Evolutionary conservation across 768 basidiomycete species (phyloP), one percentile per base, ranked within the genome.

Genomic region (Lyophyllum semitale): DNA sequence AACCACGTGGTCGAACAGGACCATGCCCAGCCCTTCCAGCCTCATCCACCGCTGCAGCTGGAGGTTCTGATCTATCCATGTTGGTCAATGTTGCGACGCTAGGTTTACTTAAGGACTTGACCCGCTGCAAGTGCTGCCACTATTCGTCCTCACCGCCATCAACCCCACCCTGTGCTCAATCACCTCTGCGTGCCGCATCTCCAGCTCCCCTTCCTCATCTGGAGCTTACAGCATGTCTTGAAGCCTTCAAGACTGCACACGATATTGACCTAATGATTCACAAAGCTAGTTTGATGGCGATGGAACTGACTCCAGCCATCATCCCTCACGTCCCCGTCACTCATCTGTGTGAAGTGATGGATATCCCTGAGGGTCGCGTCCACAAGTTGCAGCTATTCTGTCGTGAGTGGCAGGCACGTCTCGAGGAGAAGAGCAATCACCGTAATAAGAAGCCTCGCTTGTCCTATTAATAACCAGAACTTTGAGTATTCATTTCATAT

Each of bases 291-390:
- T 46, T 53, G 43, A 9, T 25, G 3, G 50, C 25, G 38, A 27
- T 46, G 27, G 43, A 53, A 11, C 35, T 63, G 18, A 65, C 58
- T 5, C 64, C 65, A 6, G 63, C 58, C 42, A 58, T 66, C 29
- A 55, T 66, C 26, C 26, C 57, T 29, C 37, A 56, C 11, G 59
- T 60, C 13, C 54, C 53, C 30, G 50, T 57, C 33, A 37, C 50
- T 45, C 59, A 57, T 20, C 35, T 65, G 27, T 37, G 50, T 23
- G 55, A 63, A 35, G 42, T 65, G 8, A 59, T 53, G 3, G 48
- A 58, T 40, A 50, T 44, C 2, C 38, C 52, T 18, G 64, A 65
- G 48, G 64, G 64, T n/a, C 54, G 46, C 27, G 46, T 55, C 7
- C 47, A 48, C 30, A 53, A 56, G 29, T 23, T 65, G 12, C 57